Conservation (phyloP, 2,329 filamentous ascomycete species). For the Curvularia hawaiiensis region DNA sequence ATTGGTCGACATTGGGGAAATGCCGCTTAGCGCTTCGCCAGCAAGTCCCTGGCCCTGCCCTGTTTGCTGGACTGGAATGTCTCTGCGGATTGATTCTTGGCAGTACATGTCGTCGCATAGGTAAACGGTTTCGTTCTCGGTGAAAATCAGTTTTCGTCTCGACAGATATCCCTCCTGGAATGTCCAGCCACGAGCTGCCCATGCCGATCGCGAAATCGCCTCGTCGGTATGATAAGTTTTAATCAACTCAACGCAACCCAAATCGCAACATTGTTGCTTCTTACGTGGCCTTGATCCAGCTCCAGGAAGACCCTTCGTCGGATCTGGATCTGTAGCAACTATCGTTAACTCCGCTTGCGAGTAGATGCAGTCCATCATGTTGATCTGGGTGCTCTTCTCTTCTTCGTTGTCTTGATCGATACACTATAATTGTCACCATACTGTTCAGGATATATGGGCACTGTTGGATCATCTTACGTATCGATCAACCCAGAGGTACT, state of each 20-base stretch:
- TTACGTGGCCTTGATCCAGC: neutral
- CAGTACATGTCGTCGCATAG: slow-evolving; percentile 1
- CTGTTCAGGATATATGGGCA: neutral
- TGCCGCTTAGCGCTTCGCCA: neutral
- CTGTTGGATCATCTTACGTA: neutral
- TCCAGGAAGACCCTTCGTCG: neutral
- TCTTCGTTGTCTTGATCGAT: neutral
- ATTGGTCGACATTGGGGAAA: neutral
- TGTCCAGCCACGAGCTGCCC: neutral
- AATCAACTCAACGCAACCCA: neutral
- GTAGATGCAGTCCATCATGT: slow-evolving; percentile 1
- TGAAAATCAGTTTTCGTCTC: neutral
- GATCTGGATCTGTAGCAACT: neutral
- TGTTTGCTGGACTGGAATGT: neutral
- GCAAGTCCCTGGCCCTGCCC: neutral
- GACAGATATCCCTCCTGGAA: neutral
- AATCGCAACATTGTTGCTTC: neutral
- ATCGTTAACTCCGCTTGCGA: slow-evolving; percentile 1
- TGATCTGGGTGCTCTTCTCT: neutral
- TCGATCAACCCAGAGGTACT: neutral
- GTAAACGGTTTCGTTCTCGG: neutral
- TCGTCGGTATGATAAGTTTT: neutral
- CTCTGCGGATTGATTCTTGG: neutral
- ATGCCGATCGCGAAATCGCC: neutral
- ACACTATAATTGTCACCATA: neutral